Base-by-base conservation (phyloP, 78 protist genomes). In the Dictyostelium firmibasis region DNA sequence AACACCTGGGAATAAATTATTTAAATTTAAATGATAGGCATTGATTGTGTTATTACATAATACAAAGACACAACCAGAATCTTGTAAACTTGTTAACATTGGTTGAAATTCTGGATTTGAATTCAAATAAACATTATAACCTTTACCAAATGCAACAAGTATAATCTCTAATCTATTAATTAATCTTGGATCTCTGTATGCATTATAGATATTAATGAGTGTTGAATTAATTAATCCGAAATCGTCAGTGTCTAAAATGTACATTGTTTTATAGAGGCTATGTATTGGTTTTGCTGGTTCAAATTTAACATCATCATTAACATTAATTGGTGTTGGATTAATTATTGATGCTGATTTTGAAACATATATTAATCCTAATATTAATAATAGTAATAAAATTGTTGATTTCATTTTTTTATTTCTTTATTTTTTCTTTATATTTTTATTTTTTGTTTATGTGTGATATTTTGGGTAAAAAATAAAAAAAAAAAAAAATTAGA, bases 61-160 rank as follows among this genome's bases (percentile, higher is more conserved):
- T 23, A 47, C 83, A 41, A 77, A 77, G 11, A 16, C n/a, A 41
- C 50, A 36, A 77, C 83, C 83, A 23, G 57, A 41, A 20, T 41
- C 64, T 38, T 25, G 18, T 43, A 77, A 77, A 41, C 60, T 41
- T 41, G n/a, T 43, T 43, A 77, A 77, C 83, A 77, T 77, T 77
- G 83, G 83, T 77, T 43, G 50, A 41, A n/a, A 77, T n/a, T 77
- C 83, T 77, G 83, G 62, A 77, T 77, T 77, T 35, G 83, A 41
- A 41, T 77, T 77, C 10, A 41, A 23, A 8, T 77, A 77, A 77
- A 77, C 83, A 31, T 35, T n/a, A 41, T 23, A n/a, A 41, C 83
- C 83, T 41, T 43, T 18, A 16, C 83, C 83, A 41, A 77, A 77
- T 20, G 41, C 83, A 13, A 77, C 83, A 3, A 77, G 41, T 38